Base-by-base conservation (phyloP, 257 asterid species). In the Nicotiana tabacum region DNA sequence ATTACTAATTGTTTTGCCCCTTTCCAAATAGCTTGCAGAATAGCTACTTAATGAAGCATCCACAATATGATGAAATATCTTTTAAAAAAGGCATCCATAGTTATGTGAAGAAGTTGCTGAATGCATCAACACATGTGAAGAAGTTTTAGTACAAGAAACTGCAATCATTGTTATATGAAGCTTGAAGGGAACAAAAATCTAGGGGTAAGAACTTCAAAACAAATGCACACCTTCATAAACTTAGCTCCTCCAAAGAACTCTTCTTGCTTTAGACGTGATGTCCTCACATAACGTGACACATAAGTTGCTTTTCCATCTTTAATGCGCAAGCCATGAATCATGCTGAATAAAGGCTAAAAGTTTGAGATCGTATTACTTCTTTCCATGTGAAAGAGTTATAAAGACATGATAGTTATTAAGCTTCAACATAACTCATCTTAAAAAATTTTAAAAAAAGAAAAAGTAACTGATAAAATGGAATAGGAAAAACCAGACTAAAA, bases 311-410 rank as follows among this genome's bases (percentile, higher is more conserved):
- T 96, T 79, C 99, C 99, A 88, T 94, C 94, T 91, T 90, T 94
- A 72, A 96, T 92, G 82, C 93, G 98, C 91, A 96, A 80, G 29
- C 98, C 98, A 86, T 96, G 99, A 84, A 96, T 94, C 99, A 96
- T 94, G 86, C 99, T 96, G 88, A 85, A 86, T 58, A 66, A 80
- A 60, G 24, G 62, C 37, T 48, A 39, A 21, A 70, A 43, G n/a
- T 70, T 58, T 72, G 77, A 82, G 13, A 11, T 65, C 15, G 29
- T n/a, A 74, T 15, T 74, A 74, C 85, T 16, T 81, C 55, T 55
- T 62, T 24, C 62, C 21, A 67, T 4, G 37, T 72, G 58, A 46
- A 72, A 13, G 57, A 12, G 35, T 72, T 72, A 21, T 48, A 46
- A 72, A 13, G 33, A 46, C 21, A 21, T 70, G 78, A 70, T 46